Evolutionary conservation across 2,329 filamentous ascomycete genomes (phyloP), one percentile per base, ranked within the genome.

Genomic region (Epichloe sp.): DNA sequence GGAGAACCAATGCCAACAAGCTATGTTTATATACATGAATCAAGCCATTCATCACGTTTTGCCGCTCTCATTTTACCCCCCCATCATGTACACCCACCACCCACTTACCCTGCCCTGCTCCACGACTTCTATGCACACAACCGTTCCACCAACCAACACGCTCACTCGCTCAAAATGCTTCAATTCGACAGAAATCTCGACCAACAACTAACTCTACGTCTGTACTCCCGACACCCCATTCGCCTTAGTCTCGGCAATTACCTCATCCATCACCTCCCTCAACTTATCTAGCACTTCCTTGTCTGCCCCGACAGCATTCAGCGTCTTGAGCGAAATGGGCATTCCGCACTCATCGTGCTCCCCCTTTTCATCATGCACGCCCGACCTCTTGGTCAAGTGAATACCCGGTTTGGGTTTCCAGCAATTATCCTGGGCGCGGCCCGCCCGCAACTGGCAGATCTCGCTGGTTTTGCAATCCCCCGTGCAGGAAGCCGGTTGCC

Each of bases 381-480:
- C 43, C 17, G 55, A 51, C 37, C 62, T 55, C 60, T 68, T 72
- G 10, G 58, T 53, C 36, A 66, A 58, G 47, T 64, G 61, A 17
- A 70, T 52, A 35, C 67, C 68, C 1, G 64, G 56, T 3, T 62
- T 61, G 1, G 68, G 65, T 34, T 59, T 60, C 36, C 64, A 65
- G 60, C 78, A 79, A 59, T 77, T 78, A 58, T 76, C 69, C 62
- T 79, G 69, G 26, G 72, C 68, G 44, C 77, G 68, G 8, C 67
- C 75, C 1, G 71, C 75, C n/a, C 76, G 67, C 31, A 80, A 57
- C 55, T 71, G 67, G 57, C 78, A 81, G 7, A 80, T 72, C 59
- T 77, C 72, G 2, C 61, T 55, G 2, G 56, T 60, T 54, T 65
- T 65, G 57, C 76, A 78, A 5, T 65, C 62, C 1, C 1, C 71